These are phyloP conservation scores for Agroathelia rolfsii DNA, from an alignment of 1,284 basidiomycete genomes.

Conservation along the genomic window DNA sequence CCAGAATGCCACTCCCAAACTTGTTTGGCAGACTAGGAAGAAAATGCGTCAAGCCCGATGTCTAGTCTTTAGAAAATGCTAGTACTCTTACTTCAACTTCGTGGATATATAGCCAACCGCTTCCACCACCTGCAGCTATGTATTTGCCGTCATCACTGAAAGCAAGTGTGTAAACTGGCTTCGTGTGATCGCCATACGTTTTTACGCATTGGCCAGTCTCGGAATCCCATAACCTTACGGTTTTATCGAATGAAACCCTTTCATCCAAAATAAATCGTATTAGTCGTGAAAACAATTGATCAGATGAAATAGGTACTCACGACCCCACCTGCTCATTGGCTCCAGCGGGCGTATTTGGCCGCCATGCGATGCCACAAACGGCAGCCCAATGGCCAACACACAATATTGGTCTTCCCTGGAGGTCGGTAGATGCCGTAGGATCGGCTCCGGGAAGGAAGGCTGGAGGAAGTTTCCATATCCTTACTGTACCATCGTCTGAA, in stretches of 20 bases:
- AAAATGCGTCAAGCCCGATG: no score
- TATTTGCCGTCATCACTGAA: constrained; percentile 60
- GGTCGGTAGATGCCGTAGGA: constrained; percentile 29
- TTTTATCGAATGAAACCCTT: constrained; percentile 69
- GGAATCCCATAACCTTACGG: constrained; percentile 70
- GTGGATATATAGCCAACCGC: constrained; percentile 52
- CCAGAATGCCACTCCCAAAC: constrained; percentile 52
- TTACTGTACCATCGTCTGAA: constrained; percentile 69
- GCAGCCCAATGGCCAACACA: constrained; percentile 53
- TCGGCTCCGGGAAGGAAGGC: constrained; percentile 22
- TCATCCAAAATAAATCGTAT: constrained; percentile 1
- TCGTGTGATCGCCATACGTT: constrained; percentile 55
- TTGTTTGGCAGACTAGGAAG: constrained; percentile 24
- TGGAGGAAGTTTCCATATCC: constrained; percentile 60
- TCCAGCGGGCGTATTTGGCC: constrained; percentile 36
- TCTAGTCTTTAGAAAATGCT: neutral
- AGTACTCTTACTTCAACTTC: constrained; percentile 30
- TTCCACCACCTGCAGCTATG: constrained; percentile 50
- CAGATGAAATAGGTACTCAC: constrained; percentile 31
- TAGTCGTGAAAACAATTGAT: constrained; percentile 5
- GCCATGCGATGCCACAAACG: constrained; percentile 69
- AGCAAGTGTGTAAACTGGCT: constrained; percentile 54
- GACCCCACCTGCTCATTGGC: constrained; percentile 56
- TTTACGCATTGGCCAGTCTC: constrained; percentile 62
- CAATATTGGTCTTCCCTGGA: constrained; percentile 30